phyloP scores from a whole-genome alignment of 129 eudicot species.

The Arctium minus region DNA sequence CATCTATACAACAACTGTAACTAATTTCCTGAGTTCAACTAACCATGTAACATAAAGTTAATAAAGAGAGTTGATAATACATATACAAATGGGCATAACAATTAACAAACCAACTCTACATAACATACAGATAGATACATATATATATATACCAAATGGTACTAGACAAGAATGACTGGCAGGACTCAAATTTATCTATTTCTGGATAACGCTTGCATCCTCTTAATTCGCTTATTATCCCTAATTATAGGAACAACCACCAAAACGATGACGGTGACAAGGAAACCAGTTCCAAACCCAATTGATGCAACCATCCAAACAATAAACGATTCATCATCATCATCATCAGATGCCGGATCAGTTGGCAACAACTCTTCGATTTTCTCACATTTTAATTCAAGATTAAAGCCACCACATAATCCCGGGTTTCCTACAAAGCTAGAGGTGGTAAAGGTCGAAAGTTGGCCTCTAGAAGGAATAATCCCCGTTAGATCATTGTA shows the following conservation, averaged over 20 bases:
- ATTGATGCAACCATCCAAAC: slow-evolving; percentile 35
- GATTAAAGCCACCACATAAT: slow-evolving; percentile 35
- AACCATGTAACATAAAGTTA: not conserved
- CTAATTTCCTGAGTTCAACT: not conserved
- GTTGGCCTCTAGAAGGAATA: slow-evolving; percentile 43
- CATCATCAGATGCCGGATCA: not conserved
- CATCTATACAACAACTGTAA: not conserved
- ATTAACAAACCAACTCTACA: not conserved
- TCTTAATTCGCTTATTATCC: too few species aligned
- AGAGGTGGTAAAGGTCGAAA: slow-evolving; percentile 37
- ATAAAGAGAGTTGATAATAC: not conserved
- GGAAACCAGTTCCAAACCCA: slow-evolving; percentile 33
- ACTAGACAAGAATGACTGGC: not conserved
- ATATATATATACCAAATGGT: too few species aligned
- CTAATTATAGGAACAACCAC: not conserved
- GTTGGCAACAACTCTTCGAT: slow-evolving; percentile 5
- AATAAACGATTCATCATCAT: slow-evolving; percentile 7
- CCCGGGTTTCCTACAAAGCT: slow-evolving; percentile 52
- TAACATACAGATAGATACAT: too few species aligned
- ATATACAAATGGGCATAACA: too few species aligned
- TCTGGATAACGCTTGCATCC: too few species aligned
- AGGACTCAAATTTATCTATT: too few species aligned
- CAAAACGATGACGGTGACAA: slow-evolving; percentile 18
- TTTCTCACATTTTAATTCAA: slow-evolving; percentile 12
- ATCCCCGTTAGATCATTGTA: slow-evolving; percentile 40